Evolutionary conservation across 441 rosid species (phyloP), one percentile per base, ranked within the genome.

Genomic region (Populus hybrid): DNA sequence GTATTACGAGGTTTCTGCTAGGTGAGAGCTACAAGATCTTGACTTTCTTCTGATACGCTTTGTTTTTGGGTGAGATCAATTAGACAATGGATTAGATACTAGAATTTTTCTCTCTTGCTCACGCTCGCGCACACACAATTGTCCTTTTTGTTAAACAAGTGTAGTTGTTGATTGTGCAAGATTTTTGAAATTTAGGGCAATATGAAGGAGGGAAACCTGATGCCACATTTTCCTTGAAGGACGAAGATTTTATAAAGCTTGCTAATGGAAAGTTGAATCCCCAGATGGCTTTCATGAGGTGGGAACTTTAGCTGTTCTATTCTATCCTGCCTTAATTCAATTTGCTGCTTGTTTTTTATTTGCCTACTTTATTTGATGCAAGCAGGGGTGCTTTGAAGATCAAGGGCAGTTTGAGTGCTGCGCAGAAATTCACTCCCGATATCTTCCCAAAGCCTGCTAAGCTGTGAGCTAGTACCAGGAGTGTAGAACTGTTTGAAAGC

Each of bases 221-320:
- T 85, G 97, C 97, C 53, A 87, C 86, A 4, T 88, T 95, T 80
- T 91, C 97, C 38, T 82, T 95, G 57, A 92, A 88, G 85, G 99
- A 95, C 80, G 98, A 94, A 35, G 97, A 95, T 82, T 95, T 95
- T 83, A 73, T 92, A 28, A 95, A 94, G 89, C 90, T 95, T 79
- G 91, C 95, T 76, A 88, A 87, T 2, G 98, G 98, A 46, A 91
- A 95, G 84, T 81, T 95, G 94, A 91, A 95, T 82, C 98, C 98
- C 71, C 98, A 95, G 79, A 86, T 92, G 77, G 98, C 99, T 88
- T 95, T 91, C 87, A 89, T 94, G 86, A 94, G 97, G 98, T 95
- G 63, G 12, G 3, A 35, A 35, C 38, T 53, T 75, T 57, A 9
- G 18, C 59, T 65, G 23, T 64, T 66, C 8, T 6, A 42, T 50